Evolutionary conservation across 345 rosid species (phyloP).

Genomic region (Turritis glabra): DNA sequence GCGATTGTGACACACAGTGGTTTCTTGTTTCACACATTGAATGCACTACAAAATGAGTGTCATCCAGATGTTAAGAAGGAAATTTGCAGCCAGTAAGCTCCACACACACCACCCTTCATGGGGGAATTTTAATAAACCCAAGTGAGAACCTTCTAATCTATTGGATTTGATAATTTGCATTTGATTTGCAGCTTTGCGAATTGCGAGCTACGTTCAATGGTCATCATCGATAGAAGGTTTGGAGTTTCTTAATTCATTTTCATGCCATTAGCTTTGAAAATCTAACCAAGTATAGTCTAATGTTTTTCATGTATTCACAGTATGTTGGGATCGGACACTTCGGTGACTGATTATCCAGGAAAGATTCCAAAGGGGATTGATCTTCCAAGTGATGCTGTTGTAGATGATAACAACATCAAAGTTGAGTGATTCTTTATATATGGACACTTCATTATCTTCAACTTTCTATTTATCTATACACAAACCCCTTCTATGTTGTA

Average conservation of each 20-base stretch:
- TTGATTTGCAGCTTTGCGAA: slow-evolving; percentile 74
- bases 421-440: slow-evolving; percentile 12
- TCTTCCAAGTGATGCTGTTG: slow-evolving; percentile 50
- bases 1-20: slow-evolving; percentile 96
- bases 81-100: slow-evolving; percentile 69
- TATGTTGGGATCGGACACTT: slow-evolving; percentile 62
- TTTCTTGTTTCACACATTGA: slow-evolving; percentile 79
- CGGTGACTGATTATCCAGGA: slow-evolving; percentile 78
- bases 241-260: slow-evolving; percentile 10
- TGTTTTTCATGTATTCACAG: slow-evolving; percentile 41
- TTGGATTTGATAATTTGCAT: background rate
- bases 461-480: slow-evolving; percentile 18
- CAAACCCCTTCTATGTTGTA: slow-evolving; percentile 19
- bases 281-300: background rate
- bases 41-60: slow-evolving; percentile 72
- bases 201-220: slow-evolving; percentile 96
- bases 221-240: slow-evolving; percentile 80
- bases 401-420: slow-evolving; percentile 30
- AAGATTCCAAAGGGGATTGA: slow-evolving; percentile 68
- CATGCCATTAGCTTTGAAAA: background rate
- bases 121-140: background rate
- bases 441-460: slow-evolving; percentile 8
- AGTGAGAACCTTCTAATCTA: background rate
- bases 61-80: slow-evolving; percentile 76
- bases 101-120: background rate